These are phyloP conservation scores for Hypocreales sp. DNA, from an alignment of 2,329 filamentous ascomycete species.

Conservation along the genomic window DNA sequence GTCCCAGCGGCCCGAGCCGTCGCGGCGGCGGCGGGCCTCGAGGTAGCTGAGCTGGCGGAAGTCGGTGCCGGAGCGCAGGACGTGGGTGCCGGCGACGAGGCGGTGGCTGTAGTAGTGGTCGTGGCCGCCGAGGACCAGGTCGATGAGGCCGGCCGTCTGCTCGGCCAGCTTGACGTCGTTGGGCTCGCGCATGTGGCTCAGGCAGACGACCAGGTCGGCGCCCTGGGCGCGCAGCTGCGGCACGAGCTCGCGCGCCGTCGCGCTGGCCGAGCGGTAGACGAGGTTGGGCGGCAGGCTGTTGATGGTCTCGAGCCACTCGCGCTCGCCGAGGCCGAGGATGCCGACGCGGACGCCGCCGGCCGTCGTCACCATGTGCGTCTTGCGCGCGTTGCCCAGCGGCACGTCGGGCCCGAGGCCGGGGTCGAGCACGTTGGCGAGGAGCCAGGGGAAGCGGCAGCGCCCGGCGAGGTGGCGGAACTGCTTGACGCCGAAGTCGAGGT, in stretches of 20 bases:
- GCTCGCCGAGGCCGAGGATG: constrained; percentile 70
- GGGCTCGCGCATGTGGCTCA: constrained; percentile 77
- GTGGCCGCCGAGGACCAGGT: constrained; percentile 78
- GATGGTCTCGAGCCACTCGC: constrained; percentile 82
- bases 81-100: constrained; percentile 63
- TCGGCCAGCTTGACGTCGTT: constrained; percentile 78
- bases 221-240: constrained; percentile 59
- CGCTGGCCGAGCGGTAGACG: constrained; percentile 64
- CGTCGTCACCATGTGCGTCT: constrained; percentile 61
- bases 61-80: constrained; percentile 77
- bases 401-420: constrained; percentile 61
- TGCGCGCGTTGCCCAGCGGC: constrained; percentile 59
- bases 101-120: constrained; percentile 79
- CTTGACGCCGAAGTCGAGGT: constrained; percentile 77
- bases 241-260: constrained; percentile 60
- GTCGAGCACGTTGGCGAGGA: constrained; percentile 78
- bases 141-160: constrained; percentile 57
- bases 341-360: constrained; percentile 79
- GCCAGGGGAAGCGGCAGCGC: constrained; percentile 77
- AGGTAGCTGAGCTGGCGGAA: constrained; percentile 89
- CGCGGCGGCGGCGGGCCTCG: constrained; percentile 48
- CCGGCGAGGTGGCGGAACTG: constrained; percentile 60
- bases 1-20: constrained; percentile 45
- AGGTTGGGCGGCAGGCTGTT: constrained; percentile 72
- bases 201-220: constrained; percentile 66